Evolutionary conservation across 441 rosid species (phyloP), one percentile per base, ranked within the genome.

Genomic region (Arabidopsis hybrid): DNA sequence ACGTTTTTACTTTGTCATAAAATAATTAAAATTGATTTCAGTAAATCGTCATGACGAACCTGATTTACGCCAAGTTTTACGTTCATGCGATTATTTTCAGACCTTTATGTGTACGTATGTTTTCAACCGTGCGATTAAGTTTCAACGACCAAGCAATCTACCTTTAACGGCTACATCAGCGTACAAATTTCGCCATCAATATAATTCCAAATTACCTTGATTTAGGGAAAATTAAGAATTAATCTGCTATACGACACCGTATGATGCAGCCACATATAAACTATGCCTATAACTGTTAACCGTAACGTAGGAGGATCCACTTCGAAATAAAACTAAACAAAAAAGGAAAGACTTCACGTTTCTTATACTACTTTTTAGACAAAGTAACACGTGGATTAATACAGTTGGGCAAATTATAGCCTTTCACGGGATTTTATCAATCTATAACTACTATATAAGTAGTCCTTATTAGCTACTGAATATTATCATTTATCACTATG

Each of bases 271-370:
- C 46, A 36, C 52, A 18, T 18, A 18, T 18, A 13, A 60, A 8
- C 35, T 17, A 56, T 75, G 74, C 59, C 58, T 56, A 65, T 75
- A 74, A 76, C 75, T 64, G 79, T 45, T 70, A 76, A 76, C 67
- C 67, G 75, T 76, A 67, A 70, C n/a, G 18, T 38, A 38, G 65
- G 71, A 38, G 65, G 71, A 13, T 45, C 58, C 16, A 26, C 31
- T 53, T 60, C 8, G 10, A 31, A 59, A 43, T 21, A 67, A 67
- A 49, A 58, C 36, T 6, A 36, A 14, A 7, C n/a, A 21, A 35
- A n/a, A 50, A 26, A 58, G 8, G 47, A 38, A 61, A n/a, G 52
- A 59, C 46, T 74, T 65, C 60, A 66, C 72, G 52, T 45, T 65
- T 34, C 14, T 8, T 31, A 56, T 31, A 40, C 35, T 71, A 29